Percentiles rank a stretch among this genome's conserved stretches.
Evolutionary conservation across 2,329 filamentous ascomycete species (phyloP).

Genomic region (Alternaria gansuensis): DNA sequence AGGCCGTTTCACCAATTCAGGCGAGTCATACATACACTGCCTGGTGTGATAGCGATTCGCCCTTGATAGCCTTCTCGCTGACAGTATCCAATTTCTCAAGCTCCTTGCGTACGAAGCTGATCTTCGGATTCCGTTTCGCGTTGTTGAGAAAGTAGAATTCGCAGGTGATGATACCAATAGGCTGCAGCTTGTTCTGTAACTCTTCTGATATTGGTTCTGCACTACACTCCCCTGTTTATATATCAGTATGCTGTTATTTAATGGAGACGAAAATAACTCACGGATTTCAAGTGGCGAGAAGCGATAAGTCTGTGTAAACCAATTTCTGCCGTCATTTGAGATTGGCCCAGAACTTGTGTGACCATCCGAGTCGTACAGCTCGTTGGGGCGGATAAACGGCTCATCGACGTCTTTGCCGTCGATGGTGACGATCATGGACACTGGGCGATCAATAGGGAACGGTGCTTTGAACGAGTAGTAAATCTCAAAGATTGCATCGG

Average conservation of each 20-base stretch:
- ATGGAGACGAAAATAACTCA: neutral
- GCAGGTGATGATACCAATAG: constrained; percentile 28
- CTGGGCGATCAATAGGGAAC: constrained; percentile 16
- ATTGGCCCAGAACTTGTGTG: constrained; percentile 16
- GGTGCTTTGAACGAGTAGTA: constrained; percentile 19
- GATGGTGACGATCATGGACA: constrained; percentile 27
- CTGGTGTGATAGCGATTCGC: constrained; percentile 21
- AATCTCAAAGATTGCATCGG: constrained; percentile 34
- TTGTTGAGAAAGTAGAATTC: constrained; percentile 24
- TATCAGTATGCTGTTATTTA: neutral
- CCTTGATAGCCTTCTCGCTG: constrained; percentile 31
- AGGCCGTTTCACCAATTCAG: neutral
- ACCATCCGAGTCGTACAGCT: constrained; percentile 11
- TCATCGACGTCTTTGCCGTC: constrained; percentile 30
- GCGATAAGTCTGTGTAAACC: constrained; percentile 24
- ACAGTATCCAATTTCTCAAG: constrained; percentile 29
- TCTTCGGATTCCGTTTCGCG: neutral
- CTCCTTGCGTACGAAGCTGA: constrained; percentile 16
- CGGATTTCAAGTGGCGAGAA: constrained; percentile 24
- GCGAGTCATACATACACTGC: constrained; percentile 15
- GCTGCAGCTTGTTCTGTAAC: constrained; percentile 9
- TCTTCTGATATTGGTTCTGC: neutral
- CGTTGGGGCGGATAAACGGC: constrained; percentile 12
- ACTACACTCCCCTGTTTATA: neutral
- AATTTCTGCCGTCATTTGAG: constrained; percentile 8